Evolutionary conservation across 2,329 filamentous ascomycete species (phyloP).

Genomic region (Blastomyces percursus): DNA sequence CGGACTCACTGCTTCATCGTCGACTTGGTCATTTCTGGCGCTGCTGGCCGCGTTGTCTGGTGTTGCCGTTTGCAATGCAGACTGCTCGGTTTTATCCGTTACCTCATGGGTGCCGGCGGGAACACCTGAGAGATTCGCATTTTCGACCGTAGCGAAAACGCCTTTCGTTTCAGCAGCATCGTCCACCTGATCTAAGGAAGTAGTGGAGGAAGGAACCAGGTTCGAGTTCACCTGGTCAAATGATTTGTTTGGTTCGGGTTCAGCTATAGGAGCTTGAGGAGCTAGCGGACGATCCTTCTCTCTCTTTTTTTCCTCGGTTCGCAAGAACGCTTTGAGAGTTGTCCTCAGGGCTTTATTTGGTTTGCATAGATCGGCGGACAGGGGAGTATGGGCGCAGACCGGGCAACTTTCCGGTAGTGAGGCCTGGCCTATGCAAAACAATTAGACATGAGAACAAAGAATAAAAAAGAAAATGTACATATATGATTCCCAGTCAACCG

Average conservation of each 20-base stretch:
- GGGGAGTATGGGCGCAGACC: slow-evolving; percentile 82
- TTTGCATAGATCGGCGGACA: slow-evolving; percentile 76
- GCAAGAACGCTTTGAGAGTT: slow-evolving; percentile 82
- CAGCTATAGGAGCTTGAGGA: slow-evolving; percentile 19
- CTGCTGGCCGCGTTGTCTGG: not conserved
- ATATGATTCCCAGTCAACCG: not conserved
- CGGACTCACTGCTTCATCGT: slow-evolving; percentile 5
- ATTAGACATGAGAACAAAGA: slow-evolving; percentile 7
- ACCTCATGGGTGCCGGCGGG: not conserved
- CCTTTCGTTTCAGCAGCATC: not conserved
- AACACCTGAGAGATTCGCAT: not conserved
- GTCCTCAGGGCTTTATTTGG: slow-evolving; percentile 84
- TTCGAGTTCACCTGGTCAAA: not conserved
- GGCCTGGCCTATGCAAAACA: slow-evolving; percentile 51
- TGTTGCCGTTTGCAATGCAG: not conserved
- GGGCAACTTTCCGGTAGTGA: slow-evolving; percentile 71
- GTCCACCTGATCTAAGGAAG: not conserved
- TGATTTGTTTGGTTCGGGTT: slow-evolving; percentile 17
- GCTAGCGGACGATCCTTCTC: slow-evolving; percentile 47
- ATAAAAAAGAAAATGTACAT: no score
- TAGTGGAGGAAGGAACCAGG: not conserved
- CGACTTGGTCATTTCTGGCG: not conserved
- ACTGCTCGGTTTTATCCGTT: not conserved
- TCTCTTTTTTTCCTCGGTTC: slow-evolving; percentile 82
- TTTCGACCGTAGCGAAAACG: not conserved